phyloP scores from a whole-genome alignment of 23 red algal genomes.

The Chondrus crispus region DNA sequence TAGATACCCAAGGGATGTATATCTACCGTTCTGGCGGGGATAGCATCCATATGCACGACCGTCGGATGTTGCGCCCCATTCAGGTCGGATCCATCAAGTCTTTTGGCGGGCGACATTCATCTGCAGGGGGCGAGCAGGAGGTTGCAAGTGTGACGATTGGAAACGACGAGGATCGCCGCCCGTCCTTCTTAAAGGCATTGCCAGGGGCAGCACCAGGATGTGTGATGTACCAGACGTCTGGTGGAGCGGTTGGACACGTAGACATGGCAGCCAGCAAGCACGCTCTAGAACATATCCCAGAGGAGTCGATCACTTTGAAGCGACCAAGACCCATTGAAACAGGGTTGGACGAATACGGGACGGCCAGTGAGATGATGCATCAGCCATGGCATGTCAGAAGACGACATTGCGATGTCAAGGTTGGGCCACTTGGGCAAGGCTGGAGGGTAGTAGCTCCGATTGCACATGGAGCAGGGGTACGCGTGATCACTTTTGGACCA shows the following conservation, averaged over 20 bases:
- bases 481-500: slow-evolving; percentile 16
- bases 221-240: slow-evolving; percentile 2
- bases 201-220: neutral
- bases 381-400: slow-evolving; percentile 35
- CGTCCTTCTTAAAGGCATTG: neutral
- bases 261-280: neutral
- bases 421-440: neutral
- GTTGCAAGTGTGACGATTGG: no score
- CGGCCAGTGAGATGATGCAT: no score
- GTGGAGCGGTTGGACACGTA: slow-evolving; percentile 4
- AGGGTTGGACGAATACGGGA: no score
- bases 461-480: neutral
- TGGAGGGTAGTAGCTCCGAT: slow-evolving; percentile 20
- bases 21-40: neutral
- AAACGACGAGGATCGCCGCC: neutral
- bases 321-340: no score
- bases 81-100: neutral
- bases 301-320: no score
- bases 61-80: neutral
- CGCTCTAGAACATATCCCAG: slow-evolving; percentile 9
- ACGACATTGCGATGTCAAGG: neutral
- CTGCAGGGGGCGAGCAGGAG: no score
- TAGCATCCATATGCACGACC: neutral
- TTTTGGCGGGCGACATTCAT: neutral
- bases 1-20: no score